Conservation (phyloP, 306 rosid genomes). For the Phaseolus lunatus region DNA sequence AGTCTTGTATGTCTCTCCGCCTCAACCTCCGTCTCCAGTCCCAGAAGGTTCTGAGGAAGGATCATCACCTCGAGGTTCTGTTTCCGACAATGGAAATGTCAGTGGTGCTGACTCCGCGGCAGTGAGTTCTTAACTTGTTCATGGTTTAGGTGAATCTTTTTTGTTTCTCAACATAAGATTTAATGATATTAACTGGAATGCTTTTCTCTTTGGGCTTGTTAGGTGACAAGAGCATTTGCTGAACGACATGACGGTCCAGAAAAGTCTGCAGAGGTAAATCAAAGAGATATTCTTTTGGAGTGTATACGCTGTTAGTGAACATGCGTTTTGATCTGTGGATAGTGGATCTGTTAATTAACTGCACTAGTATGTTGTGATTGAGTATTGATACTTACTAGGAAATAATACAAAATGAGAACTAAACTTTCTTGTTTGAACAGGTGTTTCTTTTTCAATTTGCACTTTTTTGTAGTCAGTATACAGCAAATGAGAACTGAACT, state of each 20-base stretch:
- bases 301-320: slow-evolving; percentile 34
- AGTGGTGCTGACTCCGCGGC: slow-evolving; percentile 57
- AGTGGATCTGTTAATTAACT: neutral
- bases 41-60: slow-evolving; percentile 98
- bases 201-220: slow-evolving; percentile 43
- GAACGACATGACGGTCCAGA: slow-evolving; percentile 60
- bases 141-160: slow-evolving; percentile 12
- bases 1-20: slow-evolving; percentile 86
- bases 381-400: slow-evolving; percentile 28
- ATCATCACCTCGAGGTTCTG: slow-evolving; percentile 84
- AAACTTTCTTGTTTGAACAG: slow-evolving; percentile 19
- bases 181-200: slow-evolving; percentile 29
- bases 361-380: slow-evolving; percentile 6
- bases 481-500: too few species aligned
- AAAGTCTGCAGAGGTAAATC: slow-evolving; percentile 80
- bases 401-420: slow-evolving; percentile 16
- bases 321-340: slow-evolving; percentile 28
- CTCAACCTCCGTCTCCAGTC: slow-evolving; percentile 96
- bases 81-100: slow-evolving; percentile 81
- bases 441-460: slow-evolving; percentile 5
- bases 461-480: neutral
- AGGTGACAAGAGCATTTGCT: slow-evolving; percentile 69
- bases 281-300: neutral
- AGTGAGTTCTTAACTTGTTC: slow-evolving; percentile 57
- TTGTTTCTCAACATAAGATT: neutral